Percentiles rank a stretch among this genome's conserved stretches.
phyloP scores from a whole-genome alignment of 2,329 filamentous ascomycete species.

The Aspergillus sp. region DNA sequence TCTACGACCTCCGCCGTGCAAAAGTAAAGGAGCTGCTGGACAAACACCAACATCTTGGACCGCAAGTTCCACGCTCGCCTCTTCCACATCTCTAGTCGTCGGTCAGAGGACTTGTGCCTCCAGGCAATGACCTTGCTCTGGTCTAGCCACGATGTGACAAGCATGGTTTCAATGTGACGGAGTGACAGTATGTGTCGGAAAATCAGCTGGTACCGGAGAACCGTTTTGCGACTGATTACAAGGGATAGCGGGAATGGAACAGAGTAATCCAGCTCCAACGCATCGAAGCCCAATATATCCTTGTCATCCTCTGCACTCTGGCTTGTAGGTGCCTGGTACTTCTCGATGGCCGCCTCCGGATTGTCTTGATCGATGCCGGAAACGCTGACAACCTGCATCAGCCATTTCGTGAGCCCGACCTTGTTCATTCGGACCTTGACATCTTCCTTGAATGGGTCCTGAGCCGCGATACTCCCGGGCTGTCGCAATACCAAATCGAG shows the following conservation, averaged over 20 bases:
- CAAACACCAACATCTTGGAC: conserved; percentile 93
- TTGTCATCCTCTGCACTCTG: conserved; percentile 71
- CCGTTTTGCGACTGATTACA: conserved; percentile 91
- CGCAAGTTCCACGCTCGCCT: conserved; percentile 86
- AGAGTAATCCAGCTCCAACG: conserved; percentile 87
- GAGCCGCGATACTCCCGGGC: conserved; percentile 86
- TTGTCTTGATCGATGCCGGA: conserved; percentile 88
- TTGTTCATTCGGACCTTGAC: conserved; percentile 98
- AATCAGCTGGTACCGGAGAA: conserved; percentile 94
- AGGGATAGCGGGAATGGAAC: conserved; percentile 95
- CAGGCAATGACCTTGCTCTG: conserved; percentile 80
- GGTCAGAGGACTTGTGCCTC: conserved; percentile 75
- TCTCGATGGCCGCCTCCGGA: conserved; percentile 62
- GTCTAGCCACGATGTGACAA: conserved; percentile 86
- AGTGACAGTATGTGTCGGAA: conserved; percentile 92
- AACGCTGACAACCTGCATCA: conserved; percentile 96
- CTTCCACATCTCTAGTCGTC: conserved; percentile 85
- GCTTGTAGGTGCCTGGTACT: conserved; percentile 67
- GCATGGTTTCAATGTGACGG: conserved; percentile 82
- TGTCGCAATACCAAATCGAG: conserved; percentile 97
- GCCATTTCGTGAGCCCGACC: conserved; percentile 83
- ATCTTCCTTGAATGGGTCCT: conserved; percentile 97
- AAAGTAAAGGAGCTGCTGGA: conserved; percentile 95
- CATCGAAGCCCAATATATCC: conserved; percentile 86
- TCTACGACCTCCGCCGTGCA: conserved; percentile 97